A percentile compares a stretch with the other conserved stretches of the same genome.
Evolutionary conservation across 371 early-diverging fungal species (phyloP).

Genomic region (Mucor racemosus): DNA sequence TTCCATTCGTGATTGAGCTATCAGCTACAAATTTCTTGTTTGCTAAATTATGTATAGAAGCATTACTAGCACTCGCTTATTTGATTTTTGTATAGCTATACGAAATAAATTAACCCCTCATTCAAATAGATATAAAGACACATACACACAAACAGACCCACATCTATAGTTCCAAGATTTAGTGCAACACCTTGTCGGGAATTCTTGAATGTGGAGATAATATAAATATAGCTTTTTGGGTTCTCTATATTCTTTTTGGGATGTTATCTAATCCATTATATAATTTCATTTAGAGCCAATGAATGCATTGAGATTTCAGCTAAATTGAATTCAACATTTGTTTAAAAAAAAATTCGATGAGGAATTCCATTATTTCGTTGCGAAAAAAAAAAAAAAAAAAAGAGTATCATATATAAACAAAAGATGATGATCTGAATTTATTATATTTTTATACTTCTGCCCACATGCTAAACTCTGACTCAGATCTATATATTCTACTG

Average conservation of each 20-base stretch:
- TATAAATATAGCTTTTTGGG: too few species aligned
- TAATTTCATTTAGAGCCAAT: background rate
- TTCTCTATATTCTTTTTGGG: background rate
- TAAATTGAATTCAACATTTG: background rate
- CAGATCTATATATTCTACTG: background rate
- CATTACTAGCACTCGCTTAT: too few species aligned
- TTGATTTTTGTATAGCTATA: too few species aligned
- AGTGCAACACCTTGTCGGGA: background rate
- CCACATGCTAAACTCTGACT: conserved; percentile 1
- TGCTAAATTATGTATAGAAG: too few species aligned
- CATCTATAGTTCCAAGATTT: background rate
- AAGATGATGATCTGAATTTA: background rate
- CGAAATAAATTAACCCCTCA: too few species aligned
- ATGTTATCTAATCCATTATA: background rate
- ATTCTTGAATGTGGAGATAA: too few species aligned
- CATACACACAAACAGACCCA: too few species aligned
- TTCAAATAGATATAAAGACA: too few species aligned
- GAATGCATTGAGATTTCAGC: background rate
- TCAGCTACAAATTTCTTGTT: background rate
- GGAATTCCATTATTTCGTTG: background rate
- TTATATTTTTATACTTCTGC: background rate
- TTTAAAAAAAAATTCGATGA: background rate
- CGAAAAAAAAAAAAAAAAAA: background rate
- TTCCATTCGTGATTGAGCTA: background rate
- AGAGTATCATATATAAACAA: background rate